Conservation (phyloP, 805 yeast species). For the Ogataea philodendri region DNA sequence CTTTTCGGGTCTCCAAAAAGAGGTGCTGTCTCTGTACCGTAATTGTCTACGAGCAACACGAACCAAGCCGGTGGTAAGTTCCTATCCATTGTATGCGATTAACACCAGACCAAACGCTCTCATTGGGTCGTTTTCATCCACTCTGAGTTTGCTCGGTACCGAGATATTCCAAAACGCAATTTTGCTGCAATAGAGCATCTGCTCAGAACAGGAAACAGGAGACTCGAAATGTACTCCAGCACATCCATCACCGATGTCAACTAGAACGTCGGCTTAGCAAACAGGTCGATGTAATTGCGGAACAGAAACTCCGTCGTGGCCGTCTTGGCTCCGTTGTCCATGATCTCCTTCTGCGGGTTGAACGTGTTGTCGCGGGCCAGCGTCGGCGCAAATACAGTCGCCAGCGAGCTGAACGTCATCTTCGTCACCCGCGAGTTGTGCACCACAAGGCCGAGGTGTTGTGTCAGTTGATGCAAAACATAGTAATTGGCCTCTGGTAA, state of each 20-base stretch:
- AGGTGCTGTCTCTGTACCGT: conserved; percentile 50
- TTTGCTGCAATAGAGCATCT: conserved; percentile 85
- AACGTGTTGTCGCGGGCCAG: conserved; percentile 62
- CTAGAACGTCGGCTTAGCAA: conserved; percentile 14
- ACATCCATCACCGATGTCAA: conserved; percentile 70
- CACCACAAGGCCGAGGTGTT: conserved; percentile 65
- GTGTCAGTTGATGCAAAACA: conserved; percentile 53
- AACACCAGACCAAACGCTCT: conserved; percentile 27
- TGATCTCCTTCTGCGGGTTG: conserved; percentile 76
- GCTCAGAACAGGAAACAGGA: conserved; percentile 68
- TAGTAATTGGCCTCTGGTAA: conserved; percentile 69
- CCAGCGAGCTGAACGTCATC: conserved; percentile 79
- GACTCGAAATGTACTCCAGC: conserved; percentile 68
- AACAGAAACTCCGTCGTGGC: conserved; percentile 73
- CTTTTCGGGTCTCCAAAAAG: conserved; percentile 50
- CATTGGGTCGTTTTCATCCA: conserved; percentile 37
- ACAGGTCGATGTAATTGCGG: conserved; percentile 42
- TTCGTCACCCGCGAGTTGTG: conserved; percentile 55
- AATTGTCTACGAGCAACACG: conserved; percentile 44
- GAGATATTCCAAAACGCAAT: conserved; percentile 65
- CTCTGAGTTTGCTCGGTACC: conserved; percentile 61
- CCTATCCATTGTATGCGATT: background rate
- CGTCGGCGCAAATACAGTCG: conserved; percentile 95
- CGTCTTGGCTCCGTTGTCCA: conserved; percentile 80
- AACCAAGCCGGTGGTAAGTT: conserved; percentile 43